Base-by-base conservation (phyloP, 2,329 filamentous ascomycete genomes). In the Trichophyton mentagrophytes region DNA sequence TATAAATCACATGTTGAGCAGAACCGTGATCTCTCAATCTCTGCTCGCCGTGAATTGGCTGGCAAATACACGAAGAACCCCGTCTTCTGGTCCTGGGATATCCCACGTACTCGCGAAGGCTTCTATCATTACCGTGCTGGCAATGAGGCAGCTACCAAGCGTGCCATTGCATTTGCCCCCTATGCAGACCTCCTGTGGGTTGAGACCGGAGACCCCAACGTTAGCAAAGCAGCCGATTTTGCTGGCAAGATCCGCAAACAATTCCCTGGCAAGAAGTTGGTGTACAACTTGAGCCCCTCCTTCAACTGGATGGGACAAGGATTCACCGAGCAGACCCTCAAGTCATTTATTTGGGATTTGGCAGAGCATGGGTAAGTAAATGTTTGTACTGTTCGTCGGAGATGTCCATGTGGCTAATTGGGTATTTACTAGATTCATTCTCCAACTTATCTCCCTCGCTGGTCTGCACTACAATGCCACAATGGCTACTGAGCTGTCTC, bases 291-390 rank as follows among this genome's bases (percentile, higher is more conserved):
- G 1, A 91, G 87, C 3, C 93, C 93, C 0, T 95, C 89, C 7
- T 99, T 99, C 82, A 97, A 99, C 80, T 99, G 93, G 93, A 93
- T 95, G 84, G 85, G 85, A 9, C 91, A 97, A 71, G 93, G 92
- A 33, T 99, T 97, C 76, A 86, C 83, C 2, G 85, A 90, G 65
- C 85, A 84, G 63, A 86, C 87, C 4, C 81, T 99, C 60, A 90
- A 88, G 76, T 90, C 84, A 4, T 99, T 99, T 73, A 88, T 99
- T 68, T 97, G 92, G 92, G 92, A 97, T 72, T 84, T 99, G 65
- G 93, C 91, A 7, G 85, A 86, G 71, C 88, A 96, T 68, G 92
- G 92, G 63, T 92, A 85, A 70, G 84, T 84, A 8, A 80, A 82
- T 15, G 81, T 83, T 51, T 51, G 44, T 20, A 17, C 17, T 3